Conservation (phyloP, 1,139 yeast species). For the Kodamaea alishanica region DNA sequence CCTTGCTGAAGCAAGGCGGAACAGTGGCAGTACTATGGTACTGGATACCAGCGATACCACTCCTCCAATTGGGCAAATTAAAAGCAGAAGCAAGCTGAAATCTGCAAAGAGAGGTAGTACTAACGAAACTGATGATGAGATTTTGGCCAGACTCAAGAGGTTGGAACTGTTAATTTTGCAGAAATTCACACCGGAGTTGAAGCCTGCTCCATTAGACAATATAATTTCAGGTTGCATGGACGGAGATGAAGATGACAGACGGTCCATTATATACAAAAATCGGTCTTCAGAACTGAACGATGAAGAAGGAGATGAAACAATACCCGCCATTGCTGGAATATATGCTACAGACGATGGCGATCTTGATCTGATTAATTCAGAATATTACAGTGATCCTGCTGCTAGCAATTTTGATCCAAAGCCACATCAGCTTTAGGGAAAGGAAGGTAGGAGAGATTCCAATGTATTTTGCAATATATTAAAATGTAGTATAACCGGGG, state of each 20-base stretch:
- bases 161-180: constrained; percentile 10
- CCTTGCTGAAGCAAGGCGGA: constrained; percentile 3
- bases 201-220: constrained; percentile 2
- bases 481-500: too few species aligned
- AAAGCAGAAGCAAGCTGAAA: not conserved
- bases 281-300: not conserved
- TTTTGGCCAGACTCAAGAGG: constrained; percentile 10
- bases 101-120: not conserved
- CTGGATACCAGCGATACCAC: constrained; percentile 1
- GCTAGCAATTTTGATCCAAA: too few species aligned
- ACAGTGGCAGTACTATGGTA: constrained; percentile 4
- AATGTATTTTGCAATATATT: too few species aligned
- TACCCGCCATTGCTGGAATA: constrained; percentile 3
- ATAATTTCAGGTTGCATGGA: constrained; percentile 6
- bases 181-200: constrained; percentile 2
- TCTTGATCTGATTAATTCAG: constrained; percentile 6
- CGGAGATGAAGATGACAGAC: constrained; percentile 1
- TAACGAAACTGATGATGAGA: constrained; percentile 7
- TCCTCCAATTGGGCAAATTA: constrained; percentile 2
- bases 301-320: constrained; percentile 1
- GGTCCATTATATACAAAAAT: constrained; percentile 7
- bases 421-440: too few species aligned
- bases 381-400: not conserved
- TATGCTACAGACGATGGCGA: constrained; percentile 5
- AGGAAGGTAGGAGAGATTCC: too few species aligned